Evolutionary conservation across 2,329 filamentous ascomycete species (phyloP).

Genomic region (Xylariaceae sp.): DNA sequence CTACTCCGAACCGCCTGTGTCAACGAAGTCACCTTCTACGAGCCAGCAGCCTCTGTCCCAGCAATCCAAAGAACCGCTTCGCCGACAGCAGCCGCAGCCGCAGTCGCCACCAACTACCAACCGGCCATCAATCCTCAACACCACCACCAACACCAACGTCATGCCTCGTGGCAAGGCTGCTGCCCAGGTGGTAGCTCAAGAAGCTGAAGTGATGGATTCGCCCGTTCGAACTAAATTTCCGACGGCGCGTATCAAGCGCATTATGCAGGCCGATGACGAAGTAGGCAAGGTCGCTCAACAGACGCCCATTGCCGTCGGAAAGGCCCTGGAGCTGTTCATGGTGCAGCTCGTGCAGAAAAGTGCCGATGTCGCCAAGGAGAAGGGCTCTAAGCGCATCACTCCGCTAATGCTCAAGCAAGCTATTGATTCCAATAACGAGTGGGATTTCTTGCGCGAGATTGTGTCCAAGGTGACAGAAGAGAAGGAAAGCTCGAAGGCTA

Average conservation of each 20-base stretch:
- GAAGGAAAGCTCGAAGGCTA: constrained; percentile 40
- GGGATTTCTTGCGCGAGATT: constrained; percentile 90
- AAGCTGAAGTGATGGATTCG: constrained; percentile 51
- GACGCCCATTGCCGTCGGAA: constrained; percentile 90
- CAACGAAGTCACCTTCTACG: constrained; percentile 16
- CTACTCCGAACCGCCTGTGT: constrained; percentile 23
- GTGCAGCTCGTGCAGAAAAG: constrained; percentile 86
- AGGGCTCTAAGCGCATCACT: constrained; percentile 83
- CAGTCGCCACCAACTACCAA: constrained; percentile 27
- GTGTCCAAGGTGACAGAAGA: constrained; percentile 68
- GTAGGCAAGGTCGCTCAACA: constrained; percentile 98
- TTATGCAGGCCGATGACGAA: constrained; percentile 99
- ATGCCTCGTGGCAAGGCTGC: constrained; percentile 40
- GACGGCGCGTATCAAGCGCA: constrained; percentile 94
- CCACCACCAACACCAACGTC: constrained; percentile 25
- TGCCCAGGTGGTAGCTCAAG: constrained; percentile 33
- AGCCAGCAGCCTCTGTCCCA: constrained; percentile 9
- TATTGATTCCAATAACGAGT: constrained; percentile 80
- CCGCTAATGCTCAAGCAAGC: constrained; percentile 89
- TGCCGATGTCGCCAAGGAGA: constrained; percentile 73
- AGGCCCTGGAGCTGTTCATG: constrained; percentile 97
- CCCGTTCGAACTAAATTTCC: constrained; percentile 93
- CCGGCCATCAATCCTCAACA: constrained; percentile 17
- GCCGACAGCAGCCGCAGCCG: constrained; percentile 12
- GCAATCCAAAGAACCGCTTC: constrained; percentile 10